Evolutionary conservation across 768 basidiomycete species (phyloP), one percentile per base, ranked within the genome.

Genomic region (Saitozyma sp.): DNA sequence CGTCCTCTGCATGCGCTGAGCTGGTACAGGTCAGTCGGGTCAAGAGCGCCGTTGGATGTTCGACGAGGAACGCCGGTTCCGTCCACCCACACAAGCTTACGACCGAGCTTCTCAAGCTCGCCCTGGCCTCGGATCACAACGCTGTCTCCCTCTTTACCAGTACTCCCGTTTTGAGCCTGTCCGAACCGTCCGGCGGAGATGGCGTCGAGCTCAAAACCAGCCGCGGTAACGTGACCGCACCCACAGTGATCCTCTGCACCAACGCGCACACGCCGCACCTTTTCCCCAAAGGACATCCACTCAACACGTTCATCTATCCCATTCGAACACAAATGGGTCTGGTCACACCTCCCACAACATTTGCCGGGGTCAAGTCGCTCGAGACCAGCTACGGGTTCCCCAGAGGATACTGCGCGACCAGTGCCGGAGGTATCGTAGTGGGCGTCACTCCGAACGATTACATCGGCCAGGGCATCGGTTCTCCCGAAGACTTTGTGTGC

Each of bases 51-150:
- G 29, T 50, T 17, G 50, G 50, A 50, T 50, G 50, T 29, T 50
- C 50, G 50, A 50, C 50, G 10, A n/a, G 50, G 50, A 50, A 29
- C 50, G 69, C 69, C 2, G 69, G 69, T 39, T 65, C 66, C 6
- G 48, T 62, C 38, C 69, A 71, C 50, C 66, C 69, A 17, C 69
- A 71, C 53, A 71, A 68, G 45, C 64, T 71, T 48, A 52, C 63
- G 19, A 67, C 69, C 3, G 56, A 42, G 13, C 69, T 65, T 20
- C 38, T 71, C 37, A 59, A 59, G 42, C 29, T 59, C 9, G 66
- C 69, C 42, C 42, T 67, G 19, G 54, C 49, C 9, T 61, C 59
- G 10, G 55, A 54, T 1, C 38, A 49, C 39, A 53, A 40, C 38
- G 46, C 60, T 6, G 39, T 50, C 9, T 13, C 50, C 17, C 50